Conservation (phyloP, 2,329 filamentous ascomycete genomes). For the Rutstroemia sydowiana region DNA sequence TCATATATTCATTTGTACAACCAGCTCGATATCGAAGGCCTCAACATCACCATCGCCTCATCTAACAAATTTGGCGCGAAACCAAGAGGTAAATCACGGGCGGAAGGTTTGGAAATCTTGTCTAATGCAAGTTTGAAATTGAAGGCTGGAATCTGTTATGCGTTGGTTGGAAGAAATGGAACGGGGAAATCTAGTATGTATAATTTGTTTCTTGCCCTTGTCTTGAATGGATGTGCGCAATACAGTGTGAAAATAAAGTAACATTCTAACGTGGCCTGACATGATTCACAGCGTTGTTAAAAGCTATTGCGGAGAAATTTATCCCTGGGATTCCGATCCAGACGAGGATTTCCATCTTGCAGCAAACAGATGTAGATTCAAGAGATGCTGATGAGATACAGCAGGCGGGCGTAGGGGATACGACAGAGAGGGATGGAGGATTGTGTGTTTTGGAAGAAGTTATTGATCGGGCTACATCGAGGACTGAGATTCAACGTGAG, state of each 20-base stretch:
- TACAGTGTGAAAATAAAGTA: background rate
- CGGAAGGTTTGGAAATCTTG: conserved; percentile 57
- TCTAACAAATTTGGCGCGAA: conserved; percentile 32
- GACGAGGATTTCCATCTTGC: conserved; percentile 59
- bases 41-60: conserved; percentile 59
- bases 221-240: no score
- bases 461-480: conserved; percentile 51
- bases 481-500: conserved; percentile 51
- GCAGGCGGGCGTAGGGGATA: background rate
- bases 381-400: conserved; percentile 30
- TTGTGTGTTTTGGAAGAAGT: conserved; percentile 59
- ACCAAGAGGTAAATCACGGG: conserved; percentile 44
- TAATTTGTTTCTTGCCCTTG: background rate
- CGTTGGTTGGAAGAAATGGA: conserved; percentile 72
- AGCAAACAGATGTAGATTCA: conserved; percentile 47
- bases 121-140: conserved; percentile 62
- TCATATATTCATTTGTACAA: no score
- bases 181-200: conserved; percentile 70
- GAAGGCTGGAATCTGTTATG: conserved; percentile 68
- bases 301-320: conserved; percentile 68
- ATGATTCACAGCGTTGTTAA: conserved; percentile 51
- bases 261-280: conserved; percentile 3
- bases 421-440: background rate
- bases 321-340: conserved; percentile 68
- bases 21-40: conserved; percentile 63